These are phyloP conservation scores for Talaromyces nanjingensis DNA, from an alignment of 495 filamentous ascomycete genomes.

Conservation along the genomic window DNA sequence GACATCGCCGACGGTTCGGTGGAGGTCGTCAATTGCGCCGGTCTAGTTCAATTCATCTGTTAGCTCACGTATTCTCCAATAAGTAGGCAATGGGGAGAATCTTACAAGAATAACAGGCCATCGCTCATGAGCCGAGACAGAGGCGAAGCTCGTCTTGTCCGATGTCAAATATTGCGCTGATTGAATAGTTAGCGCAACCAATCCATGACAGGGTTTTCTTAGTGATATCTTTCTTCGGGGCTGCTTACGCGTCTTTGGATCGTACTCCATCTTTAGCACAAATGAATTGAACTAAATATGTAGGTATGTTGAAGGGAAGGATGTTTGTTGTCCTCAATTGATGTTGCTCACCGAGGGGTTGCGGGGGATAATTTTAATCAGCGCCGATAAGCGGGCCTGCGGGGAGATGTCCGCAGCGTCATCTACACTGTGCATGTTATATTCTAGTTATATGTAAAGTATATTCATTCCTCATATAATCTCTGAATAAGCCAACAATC, in stretches of 20 bases:
- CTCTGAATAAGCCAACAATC: neutral
- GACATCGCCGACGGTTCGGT: slow-evolving; percentile 56
- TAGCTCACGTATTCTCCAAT: neutral
- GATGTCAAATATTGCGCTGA: slow-evolving; percentile 71
- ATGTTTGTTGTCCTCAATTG: neutral
- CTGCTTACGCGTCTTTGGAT: slow-evolving; percentile 53
- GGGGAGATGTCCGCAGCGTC: neutral
- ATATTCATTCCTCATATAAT: neutral
- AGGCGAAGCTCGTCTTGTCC: slow-evolving; percentile 83
- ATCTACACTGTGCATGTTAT: neutral
- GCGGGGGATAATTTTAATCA: neutral
- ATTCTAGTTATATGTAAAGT: neutral
- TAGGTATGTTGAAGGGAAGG: neutral
- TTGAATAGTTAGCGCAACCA: slow-evolving; percentile 15
- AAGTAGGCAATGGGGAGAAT: neutral
- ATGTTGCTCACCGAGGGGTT: neutral
- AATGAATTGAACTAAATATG: neutral
- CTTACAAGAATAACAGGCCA: slow-evolving; percentile 91
- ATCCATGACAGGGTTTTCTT: neutral
- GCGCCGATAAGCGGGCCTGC: slow-evolving; percentile 5
- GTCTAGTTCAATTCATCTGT: slow-evolving; percentile 50
- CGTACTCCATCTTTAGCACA: slow-evolving; percentile 48
- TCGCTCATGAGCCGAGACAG: slow-evolving; percentile 68
- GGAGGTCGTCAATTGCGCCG: slow-evolving; percentile 87
- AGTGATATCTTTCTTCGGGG: slow-evolving; percentile 13